Conservation (phyloP, 2,329 filamentous ascomycete species). For the Myriangium duriaei region DNA sequence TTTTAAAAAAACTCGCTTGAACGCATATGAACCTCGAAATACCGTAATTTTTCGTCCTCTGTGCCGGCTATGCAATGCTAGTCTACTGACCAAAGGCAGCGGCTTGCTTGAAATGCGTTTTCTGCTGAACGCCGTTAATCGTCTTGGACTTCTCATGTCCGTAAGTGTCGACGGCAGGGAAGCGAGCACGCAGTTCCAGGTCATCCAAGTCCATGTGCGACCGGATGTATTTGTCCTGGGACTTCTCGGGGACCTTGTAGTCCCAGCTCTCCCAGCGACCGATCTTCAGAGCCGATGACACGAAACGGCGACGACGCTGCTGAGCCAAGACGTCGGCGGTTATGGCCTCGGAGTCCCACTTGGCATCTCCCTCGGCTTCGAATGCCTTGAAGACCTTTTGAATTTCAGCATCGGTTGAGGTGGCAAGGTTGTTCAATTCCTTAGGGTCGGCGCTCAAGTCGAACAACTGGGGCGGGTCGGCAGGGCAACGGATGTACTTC, state of each 20-base stretch:
- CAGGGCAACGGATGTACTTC: conserved; percentile 83
- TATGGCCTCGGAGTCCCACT: conserved; percentile 74
- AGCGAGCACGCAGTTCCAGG: conserved; percentile 63
- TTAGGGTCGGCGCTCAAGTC: conserved; percentile 63
- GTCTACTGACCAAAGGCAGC: conserved; percentile 22
- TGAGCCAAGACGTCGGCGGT: conserved; percentile 60
- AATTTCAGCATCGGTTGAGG: conserved; percentile 26
- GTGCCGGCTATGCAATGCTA: not conserved
- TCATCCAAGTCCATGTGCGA: conserved; percentile 71
- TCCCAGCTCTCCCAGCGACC: conserved; percentile 77
- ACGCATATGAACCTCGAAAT: conserved; percentile 4
- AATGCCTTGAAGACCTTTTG: conserved; percentile 46
- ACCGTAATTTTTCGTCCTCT: not conserved
- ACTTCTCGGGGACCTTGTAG: conserved; percentile 62
- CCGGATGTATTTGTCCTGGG: conserved; percentile 59
- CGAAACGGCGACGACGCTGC: conserved; percentile 66
- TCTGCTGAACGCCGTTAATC: conserved; percentile 8
- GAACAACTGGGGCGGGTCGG: conserved; percentile 74
- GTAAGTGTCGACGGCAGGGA: conserved; percentile 42
- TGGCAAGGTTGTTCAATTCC: conserved; percentile 61
- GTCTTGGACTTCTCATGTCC: conserved; percentile 23
- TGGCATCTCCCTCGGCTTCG: conserved; percentile 55
- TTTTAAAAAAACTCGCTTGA: conserved; percentile 9
- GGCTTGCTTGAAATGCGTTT: conserved; percentile 17
- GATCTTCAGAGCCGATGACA: conserved; percentile 66